phyloP scores from a whole-genome alignment of 305 asterid species.

The Caryopteris hybrid region DNA sequence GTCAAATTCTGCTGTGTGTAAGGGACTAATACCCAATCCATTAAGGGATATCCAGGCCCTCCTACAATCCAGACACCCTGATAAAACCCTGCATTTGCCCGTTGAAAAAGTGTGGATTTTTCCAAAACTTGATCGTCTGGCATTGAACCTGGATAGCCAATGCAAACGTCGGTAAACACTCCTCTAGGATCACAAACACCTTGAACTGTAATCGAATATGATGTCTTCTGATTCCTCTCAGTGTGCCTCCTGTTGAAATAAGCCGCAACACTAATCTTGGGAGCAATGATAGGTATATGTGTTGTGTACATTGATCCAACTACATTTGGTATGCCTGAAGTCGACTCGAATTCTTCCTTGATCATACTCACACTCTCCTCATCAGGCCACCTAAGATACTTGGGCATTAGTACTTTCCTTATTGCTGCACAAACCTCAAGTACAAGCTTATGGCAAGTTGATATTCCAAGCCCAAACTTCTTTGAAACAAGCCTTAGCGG shows the following conservation, averaged over 20 bases:
- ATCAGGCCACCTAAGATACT: constrained; percentile 81
- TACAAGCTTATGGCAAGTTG: constrained; percentile 89
- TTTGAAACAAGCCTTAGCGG: constrained; percentile 81
- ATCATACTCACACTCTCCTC: constrained; percentile 38
- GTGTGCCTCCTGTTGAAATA: constrained; percentile 86
- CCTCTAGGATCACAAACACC: constrained; percentile 89
- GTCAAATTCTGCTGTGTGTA: constrained; percentile 72
- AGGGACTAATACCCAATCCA: constrained; percentile 92
- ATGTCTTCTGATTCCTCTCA: constrained; percentile 85
- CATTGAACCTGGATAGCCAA: constrained; percentile 97
- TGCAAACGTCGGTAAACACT: constrained; percentile 79
- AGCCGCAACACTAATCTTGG: constrained; percentile 81
- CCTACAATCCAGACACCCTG: constrained; percentile 84
- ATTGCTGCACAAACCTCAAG: constrained; percentile 92
- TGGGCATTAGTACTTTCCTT: constrained; percentile 74
- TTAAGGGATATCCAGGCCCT: constrained; percentile 66
- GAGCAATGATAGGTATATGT: constrained; percentile 92
- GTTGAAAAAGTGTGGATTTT: constrained; percentile 70
- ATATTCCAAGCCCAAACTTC: constrained; percentile 89
- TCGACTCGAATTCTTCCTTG: constrained; percentile 42
- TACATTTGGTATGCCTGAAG: constrained; percentile 72
- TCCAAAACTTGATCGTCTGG: constrained; percentile 89
- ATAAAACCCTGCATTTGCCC: constrained; percentile 76
- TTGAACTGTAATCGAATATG: constrained; percentile 86
- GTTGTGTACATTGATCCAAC: constrained; percentile 96